A percentile compares a stretch with the other conserved stretches of the same genome.
Conservation (phyloP, 2,329 filamentous ascomycete genomes). For the Exophiala phaeomuriformis region DNA sequence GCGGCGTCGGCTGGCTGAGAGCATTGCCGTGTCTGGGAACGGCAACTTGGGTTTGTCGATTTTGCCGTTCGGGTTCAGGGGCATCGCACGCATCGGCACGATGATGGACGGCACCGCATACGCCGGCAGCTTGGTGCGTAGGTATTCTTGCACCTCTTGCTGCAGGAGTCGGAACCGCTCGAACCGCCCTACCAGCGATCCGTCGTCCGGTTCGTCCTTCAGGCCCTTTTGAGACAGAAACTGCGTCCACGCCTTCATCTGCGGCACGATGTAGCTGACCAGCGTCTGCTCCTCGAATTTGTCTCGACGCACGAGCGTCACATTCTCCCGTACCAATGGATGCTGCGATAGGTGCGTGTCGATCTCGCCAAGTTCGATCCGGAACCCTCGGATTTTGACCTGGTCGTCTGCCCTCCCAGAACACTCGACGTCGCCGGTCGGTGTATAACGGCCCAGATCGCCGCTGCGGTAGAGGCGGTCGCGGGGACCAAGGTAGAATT, state of each 20-base stretch:
- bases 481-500: conserved; percentile 70
- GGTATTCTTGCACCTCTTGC: conserved; percentile 56
- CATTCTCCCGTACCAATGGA: conserved; percentile 71
- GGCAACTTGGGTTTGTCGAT: conserved; percentile 72
- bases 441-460: conserved; percentile 70
- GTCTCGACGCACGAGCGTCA: conserved; percentile 76
- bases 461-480: conserved; percentile 84
- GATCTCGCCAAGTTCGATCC: conserved; percentile 91
- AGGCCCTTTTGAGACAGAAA: conserved; percentile 55
- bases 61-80: conserved; percentile 79
- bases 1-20: conserved; percentile 48
- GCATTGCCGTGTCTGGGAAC: conserved; percentile 67
- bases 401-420: conserved; percentile 78
- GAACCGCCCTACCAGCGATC: conserved; percentile 47
- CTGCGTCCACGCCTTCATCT: conserved; percentile 63
- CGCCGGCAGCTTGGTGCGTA: conserved; percentile 63
- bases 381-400: conserved; percentile 92
- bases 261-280: conserved; percentile 84
- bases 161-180: conserved; percentile 56
- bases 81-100: conserved; percentile 61
- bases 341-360: conserved; percentile 72
- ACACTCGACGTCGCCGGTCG: conserved; percentile 65
- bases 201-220: conserved; percentile 51
- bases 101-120: conserved; percentile 71
- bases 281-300: conserved; percentile 77